Evolutionary conservation across 2,329 filamentous ascomycete species (phyloP).

Genomic region (Fusarium bactridioides): DNA sequence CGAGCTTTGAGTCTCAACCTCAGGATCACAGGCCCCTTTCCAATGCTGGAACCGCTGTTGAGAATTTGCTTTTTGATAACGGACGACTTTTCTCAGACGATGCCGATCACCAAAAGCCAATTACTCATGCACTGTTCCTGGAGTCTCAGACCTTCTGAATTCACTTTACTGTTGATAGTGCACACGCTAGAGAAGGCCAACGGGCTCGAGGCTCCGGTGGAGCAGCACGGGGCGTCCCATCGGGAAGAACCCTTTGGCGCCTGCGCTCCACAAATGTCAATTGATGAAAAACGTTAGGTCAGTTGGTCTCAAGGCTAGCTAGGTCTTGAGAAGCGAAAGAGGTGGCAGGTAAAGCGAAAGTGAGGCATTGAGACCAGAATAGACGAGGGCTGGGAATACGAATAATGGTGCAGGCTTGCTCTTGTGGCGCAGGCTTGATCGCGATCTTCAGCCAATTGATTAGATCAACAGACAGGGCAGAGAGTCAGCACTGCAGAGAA

Average conservation of each 20-base stretch:
- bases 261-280: constrained; percentile 39
- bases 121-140: constrained; percentile 15
- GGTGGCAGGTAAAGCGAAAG: constrained; percentile 26
- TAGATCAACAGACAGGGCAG: neutral
- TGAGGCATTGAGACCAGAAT: constrained; percentile 16
- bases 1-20: neutral
- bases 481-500: neutral
- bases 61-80: neutral
- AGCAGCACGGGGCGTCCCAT: constrained; percentile 38
- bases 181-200: constrained; percentile 27
- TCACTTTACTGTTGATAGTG: constrained; percentile 20
- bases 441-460: constrained; percentile 12
- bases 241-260: constrained; percentile 41
- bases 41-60: constrained; percentile 6
- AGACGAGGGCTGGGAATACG: constrained; percentile 18
- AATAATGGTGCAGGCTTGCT: constrained; percentile 6
- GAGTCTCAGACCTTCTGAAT: neutral
- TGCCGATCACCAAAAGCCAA: constrained; percentile 23
- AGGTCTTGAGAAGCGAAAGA: constrained; percentile 6
- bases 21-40: constrained; percentile 2
- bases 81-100: neutral
- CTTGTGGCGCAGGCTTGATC: constrained; percentile 21
- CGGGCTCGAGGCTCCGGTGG: constrained; percentile 33
- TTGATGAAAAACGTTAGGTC: constrained; percentile 13
- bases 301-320: constrained; percentile 17